phyloP scores from a whole-genome alignment of 2,329 filamentous ascomycete genomes.

The Hypocrella siamensis region DNA sequence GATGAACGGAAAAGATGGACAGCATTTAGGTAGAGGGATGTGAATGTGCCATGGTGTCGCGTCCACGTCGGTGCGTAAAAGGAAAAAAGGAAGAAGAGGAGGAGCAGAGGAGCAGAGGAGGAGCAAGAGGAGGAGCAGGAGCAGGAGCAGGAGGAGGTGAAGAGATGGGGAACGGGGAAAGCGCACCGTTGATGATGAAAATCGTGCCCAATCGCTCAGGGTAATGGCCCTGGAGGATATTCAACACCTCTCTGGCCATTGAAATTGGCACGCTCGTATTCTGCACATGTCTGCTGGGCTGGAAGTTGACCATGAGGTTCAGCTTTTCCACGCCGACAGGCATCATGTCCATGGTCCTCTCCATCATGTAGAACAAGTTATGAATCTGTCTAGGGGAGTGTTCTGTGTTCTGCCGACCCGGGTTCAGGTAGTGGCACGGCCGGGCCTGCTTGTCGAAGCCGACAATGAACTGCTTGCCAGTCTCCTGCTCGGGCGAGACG shows the following conservation, averaged over 20 bases:
- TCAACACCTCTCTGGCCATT: conserved; percentile 68
- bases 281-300: conserved; percentile 56
- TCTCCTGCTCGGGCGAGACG: conserved; percentile 88
- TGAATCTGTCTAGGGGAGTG: conserved; percentile 74
- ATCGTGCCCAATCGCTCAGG: conserved; percentile 82
- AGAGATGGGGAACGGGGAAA: too few species aligned
- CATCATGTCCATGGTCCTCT: conserved; percentile 78
- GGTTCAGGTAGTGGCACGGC: conserved; percentile 84
- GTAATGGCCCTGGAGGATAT: conserved; percentile 90
- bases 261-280: conserved; percentile 59
- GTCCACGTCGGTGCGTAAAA: not conserved
- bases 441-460: conserved; percentile 75
- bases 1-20: too few species aligned
- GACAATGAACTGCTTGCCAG: conserved; percentile 81
- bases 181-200: conserved; percentile 71
- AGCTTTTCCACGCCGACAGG: conserved; percentile 74
- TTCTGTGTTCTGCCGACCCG: conserved; percentile 85
- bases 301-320: conserved; percentile 83
- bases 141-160: too few species aligned
- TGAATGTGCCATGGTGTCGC: too few species aligned
- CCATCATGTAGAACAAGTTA: conserved; percentile 91
- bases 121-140: not conserved
- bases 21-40: too few species aligned
- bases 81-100: not conserved
- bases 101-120: not conserved